Percentiles rank a stretch among this genome's conserved stretches.
These are phyloP conservation scores for Saccharomycopsis capsularis DNA, from an alignment of 805 yeast genomes.

Conservation along the genomic window DNA sequence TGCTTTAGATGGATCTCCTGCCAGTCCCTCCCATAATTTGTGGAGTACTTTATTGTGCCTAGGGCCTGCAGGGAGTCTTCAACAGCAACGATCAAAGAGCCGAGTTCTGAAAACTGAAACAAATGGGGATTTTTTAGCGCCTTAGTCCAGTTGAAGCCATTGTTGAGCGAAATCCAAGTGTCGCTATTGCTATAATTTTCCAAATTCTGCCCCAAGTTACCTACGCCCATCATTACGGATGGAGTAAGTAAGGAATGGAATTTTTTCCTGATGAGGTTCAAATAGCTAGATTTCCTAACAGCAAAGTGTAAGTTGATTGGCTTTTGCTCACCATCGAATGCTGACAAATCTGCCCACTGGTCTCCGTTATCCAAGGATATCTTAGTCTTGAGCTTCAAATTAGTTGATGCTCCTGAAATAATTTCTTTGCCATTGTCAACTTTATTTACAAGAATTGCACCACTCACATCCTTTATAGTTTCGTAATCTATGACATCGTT, in stretches of 20 bases:
- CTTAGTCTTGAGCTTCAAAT: slow-evolving; percentile 25
- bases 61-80: slow-evolving; percentile 28
- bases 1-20: no score
- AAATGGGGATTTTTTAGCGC: slow-evolving; percentile 45
- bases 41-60: slow-evolving; percentile 41
- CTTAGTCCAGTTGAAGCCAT: slow-evolving; percentile 62
- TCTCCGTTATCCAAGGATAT: slow-evolving; percentile 35
- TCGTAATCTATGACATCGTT: slow-evolving; percentile 32
- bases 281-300: slow-evolving; percentile 25
- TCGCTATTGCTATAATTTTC: slow-evolving; percentile 23
- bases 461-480: slow-evolving; percentile 40
- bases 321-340: slow-evolving; percentile 27
- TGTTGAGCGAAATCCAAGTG: slow-evolving; percentile 65
- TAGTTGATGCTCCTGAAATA: slow-evolving; percentile 17
- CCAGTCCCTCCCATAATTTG: slow-evolving; percentile 76
- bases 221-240: slow-evolving; percentile 39
- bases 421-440: slow-evolving; percentile 22
- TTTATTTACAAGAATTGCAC: slow-evolving; percentile 47
- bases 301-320: slow-evolving; percentile 33
- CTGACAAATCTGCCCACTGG: slow-evolving; percentile 27
- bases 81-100: slow-evolving; percentile 56
- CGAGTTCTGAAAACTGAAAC: slow-evolving; percentile 66
- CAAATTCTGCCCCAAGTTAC: slow-evolving; percentile 30
- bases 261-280: background rate
- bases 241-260: slow-evolving; percentile 32